Percentiles rank a stretch among this genome's conserved stretches.
phyloP scores from a whole-genome alignment of 148 eudicot species.

The Camellia japonica region DNA sequence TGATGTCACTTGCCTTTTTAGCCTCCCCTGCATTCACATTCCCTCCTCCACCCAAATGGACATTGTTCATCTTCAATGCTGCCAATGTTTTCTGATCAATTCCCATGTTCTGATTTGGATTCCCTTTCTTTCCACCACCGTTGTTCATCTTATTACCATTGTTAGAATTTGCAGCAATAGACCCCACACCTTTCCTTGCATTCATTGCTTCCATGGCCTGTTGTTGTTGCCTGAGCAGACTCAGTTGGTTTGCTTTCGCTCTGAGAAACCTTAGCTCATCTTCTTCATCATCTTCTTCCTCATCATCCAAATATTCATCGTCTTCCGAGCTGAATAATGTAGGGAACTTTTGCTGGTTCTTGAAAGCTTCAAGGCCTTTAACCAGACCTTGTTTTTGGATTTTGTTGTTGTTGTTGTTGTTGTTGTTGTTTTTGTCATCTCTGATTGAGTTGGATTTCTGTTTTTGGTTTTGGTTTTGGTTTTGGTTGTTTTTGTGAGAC shows the following conservation, averaged over 20 bases:
- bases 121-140: conserved; percentile 32
- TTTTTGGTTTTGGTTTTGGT: conserved; percentile 22
- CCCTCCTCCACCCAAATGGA: conserved; percentile 22
- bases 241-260: conserved; percentile 34
- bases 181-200: conserved; percentile 25
- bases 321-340: conserved; percentile 28
- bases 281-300: conserved; percentile 18
- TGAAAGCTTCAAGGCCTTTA: conserved; percentile 46
- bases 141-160: conserved; percentile 20
- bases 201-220: conserved; percentile 23
- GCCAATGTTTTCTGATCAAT: conserved; percentile 42
- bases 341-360: conserved; percentile 42
- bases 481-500: conserved; percentile 45
- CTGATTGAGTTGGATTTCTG: conserved; percentile 35
- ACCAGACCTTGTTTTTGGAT: conserved; percentile 35
- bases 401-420: conserved; percentile 28
- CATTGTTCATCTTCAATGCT: conserved; percentile 38
- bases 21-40: conserved; percentile 7
- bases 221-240: conserved; percentile 40
- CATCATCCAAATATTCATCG: conserved; percentile 18
- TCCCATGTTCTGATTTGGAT: conserved; percentile 34
- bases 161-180: conserved; percentile 15
- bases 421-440: conserved; percentile 27
- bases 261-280: conserved; percentile 33
- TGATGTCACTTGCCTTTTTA: conserved; percentile 42